Percentiles rank a stretch among this genome's conserved stretches.
Conservation (phyloP, 257 asterid species). For the Gardenia jasminoides region DNA sequence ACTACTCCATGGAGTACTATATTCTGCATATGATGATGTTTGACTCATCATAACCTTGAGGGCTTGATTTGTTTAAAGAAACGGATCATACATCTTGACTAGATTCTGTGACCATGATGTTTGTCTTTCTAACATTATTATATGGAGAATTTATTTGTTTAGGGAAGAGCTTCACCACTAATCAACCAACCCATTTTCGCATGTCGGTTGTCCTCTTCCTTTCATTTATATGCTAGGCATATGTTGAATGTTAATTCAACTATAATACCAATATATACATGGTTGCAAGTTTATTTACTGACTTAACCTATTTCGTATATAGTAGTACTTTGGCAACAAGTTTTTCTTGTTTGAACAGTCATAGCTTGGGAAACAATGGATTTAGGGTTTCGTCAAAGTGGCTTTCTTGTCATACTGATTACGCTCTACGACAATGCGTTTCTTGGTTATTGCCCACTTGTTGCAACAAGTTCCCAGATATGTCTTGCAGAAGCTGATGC, state of each 20-base stretch:
- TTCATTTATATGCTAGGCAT: background rate
- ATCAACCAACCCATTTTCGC: background rate
- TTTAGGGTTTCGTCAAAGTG: constrained; percentile 45
- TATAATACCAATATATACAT: background rate
- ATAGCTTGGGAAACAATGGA: background rate
- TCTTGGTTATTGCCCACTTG: constrained; percentile 38
- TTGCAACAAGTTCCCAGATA: constrained; percentile 67
- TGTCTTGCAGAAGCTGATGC: constrained; percentile 19
- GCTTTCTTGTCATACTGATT: constrained; percentile 6
- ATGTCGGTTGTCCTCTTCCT: no score
- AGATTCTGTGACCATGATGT: constrained; percentile 10
- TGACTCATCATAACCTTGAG: background rate
- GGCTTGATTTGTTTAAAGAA: background rate
- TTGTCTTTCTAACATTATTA: background rate
- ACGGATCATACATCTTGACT: background rate
- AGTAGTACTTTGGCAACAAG: no score
- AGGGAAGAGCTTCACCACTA: background rate
- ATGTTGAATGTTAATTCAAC: background rate
- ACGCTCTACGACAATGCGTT: constrained; percentile 12
- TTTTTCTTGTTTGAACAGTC: background rate
- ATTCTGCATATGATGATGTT: background rate
- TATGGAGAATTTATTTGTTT: background rate
- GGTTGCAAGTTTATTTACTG: background rate
- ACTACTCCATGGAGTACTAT: no score
- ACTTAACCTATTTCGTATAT: background rate